phyloP scores from a whole-genome alignment of 495 filamentous ascomycete species.

The Xylaria flabelliformis region DNA sequence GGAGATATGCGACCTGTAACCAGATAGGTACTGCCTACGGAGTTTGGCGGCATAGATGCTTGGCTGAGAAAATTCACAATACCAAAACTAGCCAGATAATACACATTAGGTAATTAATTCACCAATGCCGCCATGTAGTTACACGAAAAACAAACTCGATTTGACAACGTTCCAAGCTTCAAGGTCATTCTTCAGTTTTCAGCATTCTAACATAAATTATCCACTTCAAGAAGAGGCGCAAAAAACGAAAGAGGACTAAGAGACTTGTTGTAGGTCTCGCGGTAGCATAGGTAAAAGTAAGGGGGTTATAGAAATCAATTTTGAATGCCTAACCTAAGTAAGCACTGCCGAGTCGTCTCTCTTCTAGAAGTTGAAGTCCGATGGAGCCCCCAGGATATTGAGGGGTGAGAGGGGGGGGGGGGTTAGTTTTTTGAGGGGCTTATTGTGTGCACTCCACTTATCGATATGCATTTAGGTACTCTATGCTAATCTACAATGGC shows the following conservation, averaged over 20 bases:
- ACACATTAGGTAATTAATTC: background rate
- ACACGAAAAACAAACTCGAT: background rate
- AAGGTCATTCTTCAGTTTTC: background rate
- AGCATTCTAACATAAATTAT: background rate
- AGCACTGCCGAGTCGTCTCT: background rate
- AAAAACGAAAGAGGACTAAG: background rate
- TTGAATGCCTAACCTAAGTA: background rate
- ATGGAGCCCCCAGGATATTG: background rate
- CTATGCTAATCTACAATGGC: background rate
- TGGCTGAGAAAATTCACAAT: no score
- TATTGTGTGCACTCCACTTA: background rate
- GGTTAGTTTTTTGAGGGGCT: background rate
- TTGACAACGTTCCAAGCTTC: background rate
- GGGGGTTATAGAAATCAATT: background rate
- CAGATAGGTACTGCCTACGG: background rate
- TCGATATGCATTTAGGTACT: constrained; percentile 1
- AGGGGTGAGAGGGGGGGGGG: background rate
- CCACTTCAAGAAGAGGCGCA: background rate
- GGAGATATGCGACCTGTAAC: background rate
- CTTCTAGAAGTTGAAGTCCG: constrained; percentile 9
- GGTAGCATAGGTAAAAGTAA: background rate
- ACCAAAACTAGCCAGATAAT: no score
- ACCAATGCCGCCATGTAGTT: background rate
- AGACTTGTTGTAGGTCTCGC: background rate
- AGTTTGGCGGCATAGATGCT: background rate